phyloP scores from a whole-genome alignment of 257 asterid species.

The Przewalskia tangutica region DNA sequence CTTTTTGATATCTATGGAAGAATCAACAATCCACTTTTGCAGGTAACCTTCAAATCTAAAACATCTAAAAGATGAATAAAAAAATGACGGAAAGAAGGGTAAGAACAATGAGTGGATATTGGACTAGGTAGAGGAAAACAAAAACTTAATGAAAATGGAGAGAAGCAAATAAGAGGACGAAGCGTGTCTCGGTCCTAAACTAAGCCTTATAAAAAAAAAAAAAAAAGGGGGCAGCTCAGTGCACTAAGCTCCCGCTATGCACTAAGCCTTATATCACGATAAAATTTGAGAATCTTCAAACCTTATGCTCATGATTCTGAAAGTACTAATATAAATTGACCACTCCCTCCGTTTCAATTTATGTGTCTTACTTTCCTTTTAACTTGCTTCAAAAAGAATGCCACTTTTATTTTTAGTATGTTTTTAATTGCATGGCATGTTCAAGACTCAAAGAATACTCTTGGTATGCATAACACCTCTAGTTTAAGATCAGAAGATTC shows the following conservation, averaged over 20 bases:
- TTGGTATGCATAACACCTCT: background rate
- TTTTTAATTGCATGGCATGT: background rate
- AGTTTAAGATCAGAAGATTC: background rate
- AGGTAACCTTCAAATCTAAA: background rate
- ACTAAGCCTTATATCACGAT: background rate
- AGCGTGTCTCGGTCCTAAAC: background rate
- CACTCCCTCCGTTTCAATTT: background rate
- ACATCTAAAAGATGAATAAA: background rate
- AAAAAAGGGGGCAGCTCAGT: too few relatives aligned
- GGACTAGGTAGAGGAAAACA: background rate
- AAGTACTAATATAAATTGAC: background rate
- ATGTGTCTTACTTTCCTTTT: background rate
- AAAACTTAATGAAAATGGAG: background rate
- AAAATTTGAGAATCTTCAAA: background rate
- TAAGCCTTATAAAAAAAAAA: background rate
- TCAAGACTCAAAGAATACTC: background rate
- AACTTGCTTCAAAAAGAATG: background rate
- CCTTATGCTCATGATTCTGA: background rate
- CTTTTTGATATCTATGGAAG: background rate
- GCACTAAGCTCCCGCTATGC: too few relatives aligned
- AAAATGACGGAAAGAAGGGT: background rate
- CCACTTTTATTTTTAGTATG: background rate
- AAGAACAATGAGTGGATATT: background rate
- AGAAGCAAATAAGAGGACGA: background rate
- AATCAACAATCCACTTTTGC: background rate